Evolutionary conservation across 2,329 filamentous ascomycete species (phyloP).

Genomic region (Didymellaceae sp.): DNA sequence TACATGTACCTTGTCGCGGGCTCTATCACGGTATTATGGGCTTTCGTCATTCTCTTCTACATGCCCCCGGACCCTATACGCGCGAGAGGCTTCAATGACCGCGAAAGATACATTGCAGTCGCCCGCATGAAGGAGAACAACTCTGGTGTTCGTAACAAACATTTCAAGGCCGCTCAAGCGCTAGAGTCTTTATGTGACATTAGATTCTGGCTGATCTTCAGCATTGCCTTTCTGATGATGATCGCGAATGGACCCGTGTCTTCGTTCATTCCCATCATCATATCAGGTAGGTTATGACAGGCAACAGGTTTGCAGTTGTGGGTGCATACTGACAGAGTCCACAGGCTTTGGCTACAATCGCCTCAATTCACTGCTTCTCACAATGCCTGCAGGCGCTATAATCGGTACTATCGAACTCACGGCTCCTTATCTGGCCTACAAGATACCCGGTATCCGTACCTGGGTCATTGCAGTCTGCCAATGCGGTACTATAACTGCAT

Average conservation of each 20-base stretch:
- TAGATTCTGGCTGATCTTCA: constrained; percentile 58
- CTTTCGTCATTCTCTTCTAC: constrained; percentile 44
- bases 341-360: constrained; percentile 34
- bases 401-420: constrained; percentile 35
- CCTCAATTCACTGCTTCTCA: constrained; percentile 37
- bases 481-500: constrained; percentile 51
- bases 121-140: constrained; percentile 76
- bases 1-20: constrained; percentile 45
- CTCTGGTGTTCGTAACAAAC: constrained; percentile 72
- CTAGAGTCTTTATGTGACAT: constrained; percentile 62
- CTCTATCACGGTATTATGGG: constrained; percentile 35
- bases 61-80: constrained; percentile 53
- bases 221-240: constrained; percentile 40
- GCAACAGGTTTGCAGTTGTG: rapidly evolving
- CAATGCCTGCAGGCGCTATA: constrained; percentile 31
- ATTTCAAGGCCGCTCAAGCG: constrained; percentile 71
- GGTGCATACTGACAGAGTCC: not conserved
- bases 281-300: constrained; percentile 16
- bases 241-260: constrained; percentile 40
- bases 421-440: constrained; percentile 36
- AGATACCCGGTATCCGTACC: constrained; percentile 27
- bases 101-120: constrained; percentile 59
- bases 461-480: constrained; percentile 42
- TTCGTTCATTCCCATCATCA: constrained; percentile 42
- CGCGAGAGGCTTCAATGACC: constrained; percentile 44